A percentile compares a stretch with the other conserved stretches of the same genome.
phyloP scores from a whole-genome alignment of 352 stramenopile species.

The Pythium phragmiticola region DNA sequence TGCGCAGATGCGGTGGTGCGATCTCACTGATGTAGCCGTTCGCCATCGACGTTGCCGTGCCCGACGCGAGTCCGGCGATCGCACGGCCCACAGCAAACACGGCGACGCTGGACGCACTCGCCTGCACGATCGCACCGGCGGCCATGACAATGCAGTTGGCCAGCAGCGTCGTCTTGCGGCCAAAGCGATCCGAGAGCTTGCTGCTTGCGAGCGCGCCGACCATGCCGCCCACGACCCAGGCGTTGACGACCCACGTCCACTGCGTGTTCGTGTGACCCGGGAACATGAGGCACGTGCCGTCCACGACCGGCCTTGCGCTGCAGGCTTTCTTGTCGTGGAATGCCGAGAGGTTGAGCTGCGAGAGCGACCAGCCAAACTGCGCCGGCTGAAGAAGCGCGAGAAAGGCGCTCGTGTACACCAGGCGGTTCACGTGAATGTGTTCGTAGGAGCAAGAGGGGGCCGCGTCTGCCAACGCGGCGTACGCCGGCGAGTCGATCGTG shows the following conservation, averaged over 20 bases:
- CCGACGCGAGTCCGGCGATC: slow-evolving; percentile 52
- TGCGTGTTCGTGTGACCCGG: slow-evolving; percentile 46
- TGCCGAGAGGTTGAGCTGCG: slow-evolving; percentile 64
- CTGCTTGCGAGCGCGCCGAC: slow-evolving; percentile 41
- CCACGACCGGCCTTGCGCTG: slow-evolving; percentile 30
- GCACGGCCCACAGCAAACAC: slow-evolving; percentile 38
- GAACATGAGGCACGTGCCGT: slow-evolving; percentile 39
- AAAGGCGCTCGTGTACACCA: slow-evolving; percentile 33
- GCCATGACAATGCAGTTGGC: slow-evolving; percentile 41
- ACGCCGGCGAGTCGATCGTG: slow-evolving; percentile 1
- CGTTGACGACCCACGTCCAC: slow-evolving; percentile 55
- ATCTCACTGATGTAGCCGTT: slow-evolving; percentile 34
- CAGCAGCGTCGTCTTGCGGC: slow-evolving; percentile 44
- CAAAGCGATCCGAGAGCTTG: slow-evolving; percentile 36
- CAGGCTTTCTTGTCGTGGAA: slow-evolving; percentile 56
- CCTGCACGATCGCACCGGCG: slow-evolving; percentile 33
- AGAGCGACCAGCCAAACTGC: slow-evolving; percentile 58
- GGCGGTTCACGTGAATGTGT: slow-evolving; percentile 7
- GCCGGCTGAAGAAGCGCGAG: slow-evolving; percentile 49
- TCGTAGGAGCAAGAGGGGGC: slow-evolving; percentile 2
- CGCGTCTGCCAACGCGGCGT: neutral
- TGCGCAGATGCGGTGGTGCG: slow-evolving; percentile 32
- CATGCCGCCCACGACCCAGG: slow-evolving; percentile 59
- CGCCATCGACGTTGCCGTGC: slow-evolving; percentile 30
- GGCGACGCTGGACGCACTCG: slow-evolving; percentile 33